phyloP scores from a whole-genome alignment of 2,329 filamentous ascomycete species.

The Elsinoe necatrix region DNA sequence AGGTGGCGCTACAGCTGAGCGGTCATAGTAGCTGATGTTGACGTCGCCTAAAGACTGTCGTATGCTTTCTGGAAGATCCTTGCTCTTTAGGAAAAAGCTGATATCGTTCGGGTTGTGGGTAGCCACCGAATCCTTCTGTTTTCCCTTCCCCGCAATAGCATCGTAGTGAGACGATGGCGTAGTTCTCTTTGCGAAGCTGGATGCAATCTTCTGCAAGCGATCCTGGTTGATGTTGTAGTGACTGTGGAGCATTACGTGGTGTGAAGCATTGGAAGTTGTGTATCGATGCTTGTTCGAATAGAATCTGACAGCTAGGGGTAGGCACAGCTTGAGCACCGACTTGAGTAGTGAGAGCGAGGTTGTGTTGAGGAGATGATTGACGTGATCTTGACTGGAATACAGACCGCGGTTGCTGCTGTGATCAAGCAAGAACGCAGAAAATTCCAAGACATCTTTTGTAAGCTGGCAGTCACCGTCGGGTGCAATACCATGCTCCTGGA shows the following conservation, averaged over 20 bases:
- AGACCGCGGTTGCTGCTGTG: conserved; percentile 96
- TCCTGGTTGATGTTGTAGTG: conserved; percentile 72
- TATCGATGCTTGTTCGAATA: conserved; percentile 77
- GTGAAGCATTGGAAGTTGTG: conserved; percentile 29
- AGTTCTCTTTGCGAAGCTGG: conserved; percentile 66
- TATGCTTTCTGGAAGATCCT: conserved; percentile 31
- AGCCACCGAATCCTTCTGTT: conserved; percentile 56
- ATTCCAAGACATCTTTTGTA: conserved; percentile 69
- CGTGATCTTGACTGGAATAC: conserved; percentile 83
- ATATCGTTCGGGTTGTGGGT: conserved; percentile 76
- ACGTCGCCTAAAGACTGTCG: conserved; percentile 79
- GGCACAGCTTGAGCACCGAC: conserved; percentile 67
- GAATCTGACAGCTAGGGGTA: conserved; percentile 85
- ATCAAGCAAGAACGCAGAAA: conserved; percentile 80
- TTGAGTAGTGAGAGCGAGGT: conserved; percentile 73
- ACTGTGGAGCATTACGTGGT: conserved; percentile 56
- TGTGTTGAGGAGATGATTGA: conserved; percentile 83
- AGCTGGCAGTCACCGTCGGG: conserved; percentile 72
- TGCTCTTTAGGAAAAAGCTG: conserved; percentile 57
- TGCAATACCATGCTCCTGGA: conserved; percentile 47
- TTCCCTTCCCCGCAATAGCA: conserved; percentile 58
- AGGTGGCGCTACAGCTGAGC: conserved; percentile 28
- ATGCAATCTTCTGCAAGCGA: conserved; percentile 72
- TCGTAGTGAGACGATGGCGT: conserved; percentile 45
- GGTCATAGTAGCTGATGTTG: conserved; percentile 67